Evolutionary conservation across 192 early-diverging fungal genomes (phyloP), one percentile per base, ranked within the genome.

Genomic region (Haplosporangium gracile): DNA sequence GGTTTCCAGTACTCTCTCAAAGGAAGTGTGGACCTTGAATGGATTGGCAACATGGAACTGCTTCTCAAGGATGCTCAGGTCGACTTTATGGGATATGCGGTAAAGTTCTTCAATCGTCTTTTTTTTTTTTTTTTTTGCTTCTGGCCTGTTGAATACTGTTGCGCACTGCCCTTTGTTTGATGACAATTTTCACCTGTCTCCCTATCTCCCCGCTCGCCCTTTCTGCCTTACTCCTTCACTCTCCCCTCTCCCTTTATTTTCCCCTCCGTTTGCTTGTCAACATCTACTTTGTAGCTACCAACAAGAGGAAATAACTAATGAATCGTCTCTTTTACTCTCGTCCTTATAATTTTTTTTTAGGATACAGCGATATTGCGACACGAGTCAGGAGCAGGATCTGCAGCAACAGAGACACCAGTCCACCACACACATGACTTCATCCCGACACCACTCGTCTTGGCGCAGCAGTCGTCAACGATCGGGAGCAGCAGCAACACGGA

Each of bases 31-130:
- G 70, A 80, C 5, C 75, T 85, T 5, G 69, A 77, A 26, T 85
- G 83, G 83, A 68, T 34, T 40, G 51, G 53, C 10, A 55, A 76
- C 42, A 68, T 39, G 40, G 83, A 85, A 15, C 45, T 85, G 20
- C 20, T 85, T 4, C 83, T 85, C 47, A 85, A 74, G 60, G 83
- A 85, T 75, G 83, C 83, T 10, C 65, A 75, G 74, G 76, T 85
- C 79, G 83, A 85, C 70, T 85, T 85, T 77, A 73, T 85, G 70
- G 83, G 83, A 73, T 85, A 80, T 80, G 83, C 83, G 83, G 83
- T 85, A 80, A 32, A 55, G 32, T 60, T 16, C 10, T 49, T n/a
- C 49, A 42, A 20, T 32, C 2, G 40, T 72, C 45, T 65, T 76
- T 76, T 11, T 42, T 75, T 75, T 36, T 9, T 26, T 32, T 53